A percentile compares a stretch with the other conserved stretches of the same genome.
phyloP scores from a whole-genome alignment of 1,284 basidiomycete species.

The Malassezia yamatoensis region DNA sequence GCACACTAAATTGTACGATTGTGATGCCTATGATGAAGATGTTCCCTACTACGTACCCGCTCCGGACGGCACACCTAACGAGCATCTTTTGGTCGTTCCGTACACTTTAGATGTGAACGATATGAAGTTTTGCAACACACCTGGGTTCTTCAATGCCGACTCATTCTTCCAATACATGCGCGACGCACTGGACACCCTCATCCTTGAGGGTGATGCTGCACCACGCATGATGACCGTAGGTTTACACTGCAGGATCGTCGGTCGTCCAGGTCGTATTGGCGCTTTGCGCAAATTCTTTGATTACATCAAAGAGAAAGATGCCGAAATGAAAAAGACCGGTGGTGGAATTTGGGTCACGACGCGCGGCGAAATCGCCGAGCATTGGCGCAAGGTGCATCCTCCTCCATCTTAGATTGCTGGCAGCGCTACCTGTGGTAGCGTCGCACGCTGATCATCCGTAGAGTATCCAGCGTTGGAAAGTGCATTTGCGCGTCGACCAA shows the following conservation, averaged over 20 bases:
- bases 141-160: conserved; percentile 48
- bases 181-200: conserved; percentile 49
- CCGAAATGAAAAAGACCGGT: conserved; percentile 23
- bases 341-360: conserved; percentile 50
- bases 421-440: conserved; percentile 24
- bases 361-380: conserved; percentile 49
- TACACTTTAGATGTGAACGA: conserved; percentile 49
- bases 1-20: conserved; percentile 36
- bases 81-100: conserved; percentile 48
- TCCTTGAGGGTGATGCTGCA: conserved; percentile 39
- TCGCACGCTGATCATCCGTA: conserved; percentile 17
- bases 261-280: conserved; percentile 49
- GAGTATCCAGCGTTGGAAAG: conserved; percentile 18
- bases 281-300: conserved; percentile 49
- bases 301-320: conserved; percentile 35
- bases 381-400: conserved; percentile 46
- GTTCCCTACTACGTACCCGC: conserved; percentile 49
- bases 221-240: conserved; percentile 51
- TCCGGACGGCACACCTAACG: conserved; percentile 25
- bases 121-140: conserved; percentile 48
- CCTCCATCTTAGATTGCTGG: not conserved
- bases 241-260: conserved; percentile 49
- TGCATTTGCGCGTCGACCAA: conserved; percentile 57
- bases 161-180: conserved; percentile 49
- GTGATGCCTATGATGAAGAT: conserved; percentile 48